Conservation (phyloP, 148 eudicot species). For the Silene latifolia region DNA sequence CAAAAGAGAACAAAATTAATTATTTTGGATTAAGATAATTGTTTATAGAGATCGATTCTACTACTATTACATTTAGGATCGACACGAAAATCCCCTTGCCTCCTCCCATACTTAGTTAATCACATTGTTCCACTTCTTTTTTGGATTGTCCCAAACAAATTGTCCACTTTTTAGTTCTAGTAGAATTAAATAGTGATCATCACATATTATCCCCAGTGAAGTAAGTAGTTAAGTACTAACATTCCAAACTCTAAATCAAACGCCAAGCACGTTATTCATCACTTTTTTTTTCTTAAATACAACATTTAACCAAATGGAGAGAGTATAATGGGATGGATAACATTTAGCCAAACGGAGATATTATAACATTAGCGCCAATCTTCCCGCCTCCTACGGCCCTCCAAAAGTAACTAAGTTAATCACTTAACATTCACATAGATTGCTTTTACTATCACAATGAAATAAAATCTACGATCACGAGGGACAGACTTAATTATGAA, state of each 20-base stretch:
- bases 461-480: background rate
- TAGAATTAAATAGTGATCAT: background rate
- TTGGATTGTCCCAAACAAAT: no score
- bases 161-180: background rate
- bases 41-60: constrained; percentile 4
- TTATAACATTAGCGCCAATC: no score
- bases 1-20: background rate
- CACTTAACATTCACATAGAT: background rate
- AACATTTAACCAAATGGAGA: background rate
- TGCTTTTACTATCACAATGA: background rate
- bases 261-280: background rate
- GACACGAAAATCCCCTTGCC: no score
- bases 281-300: background rate
- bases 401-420: no score
- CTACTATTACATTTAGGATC: background rate
- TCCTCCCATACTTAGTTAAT: no score
- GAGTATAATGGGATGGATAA: background rate
- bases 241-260: background rate
- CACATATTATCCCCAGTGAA: background rate
- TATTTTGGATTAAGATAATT: background rate
- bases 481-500: background rate
- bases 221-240: no score
- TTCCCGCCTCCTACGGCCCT: no score
- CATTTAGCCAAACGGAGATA: background rate
- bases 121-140: no score